phyloP scores from a whole-genome alignment of 306 rosid species.

The Pyrus communis region DNA sequence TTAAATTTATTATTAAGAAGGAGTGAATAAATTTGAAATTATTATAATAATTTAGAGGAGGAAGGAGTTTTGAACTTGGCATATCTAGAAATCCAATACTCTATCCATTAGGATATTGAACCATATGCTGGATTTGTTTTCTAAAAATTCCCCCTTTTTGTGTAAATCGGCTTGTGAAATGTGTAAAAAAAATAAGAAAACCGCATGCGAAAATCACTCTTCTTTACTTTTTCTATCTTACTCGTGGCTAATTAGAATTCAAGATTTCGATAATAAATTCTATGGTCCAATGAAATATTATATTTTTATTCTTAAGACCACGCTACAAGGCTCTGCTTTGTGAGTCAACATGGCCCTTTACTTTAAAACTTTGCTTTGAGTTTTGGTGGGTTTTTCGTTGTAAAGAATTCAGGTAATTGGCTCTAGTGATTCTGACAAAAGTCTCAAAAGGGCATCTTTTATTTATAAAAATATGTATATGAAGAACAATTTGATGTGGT shows the following conservation, averaged over 20 bases:
- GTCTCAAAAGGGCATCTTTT: slow-evolving; percentile 22
- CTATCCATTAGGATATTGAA: no score
- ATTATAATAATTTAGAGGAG: no score
- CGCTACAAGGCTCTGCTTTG: no score
- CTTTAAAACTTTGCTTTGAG: background rate
- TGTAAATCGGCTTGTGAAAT: background rate
- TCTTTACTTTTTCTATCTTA: no score
- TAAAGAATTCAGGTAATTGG: slow-evolving; percentile 11
- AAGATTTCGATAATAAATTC: no score
- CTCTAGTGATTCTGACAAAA: slow-evolving; percentile 28
- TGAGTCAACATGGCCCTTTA: no score
- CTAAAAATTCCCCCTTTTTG: background rate
- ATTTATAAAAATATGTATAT: background rate
- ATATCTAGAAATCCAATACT: accelerated
- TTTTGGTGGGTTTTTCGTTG: background rate
- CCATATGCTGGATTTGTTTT: background rate
- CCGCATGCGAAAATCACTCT: background rate
- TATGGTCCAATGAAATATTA: no score
- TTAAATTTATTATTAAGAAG: no score
- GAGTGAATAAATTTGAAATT: no score
- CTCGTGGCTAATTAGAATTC: no score
- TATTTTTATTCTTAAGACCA: no score
- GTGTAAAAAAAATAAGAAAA: background rate
- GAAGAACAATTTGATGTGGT: slow-evolving; percentile 37
- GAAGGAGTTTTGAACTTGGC: no score